Evolutionary conservation across 768 basidiomycete genomes (phyloP).

Genomic region (Leucocoprinus sp.): DNA sequence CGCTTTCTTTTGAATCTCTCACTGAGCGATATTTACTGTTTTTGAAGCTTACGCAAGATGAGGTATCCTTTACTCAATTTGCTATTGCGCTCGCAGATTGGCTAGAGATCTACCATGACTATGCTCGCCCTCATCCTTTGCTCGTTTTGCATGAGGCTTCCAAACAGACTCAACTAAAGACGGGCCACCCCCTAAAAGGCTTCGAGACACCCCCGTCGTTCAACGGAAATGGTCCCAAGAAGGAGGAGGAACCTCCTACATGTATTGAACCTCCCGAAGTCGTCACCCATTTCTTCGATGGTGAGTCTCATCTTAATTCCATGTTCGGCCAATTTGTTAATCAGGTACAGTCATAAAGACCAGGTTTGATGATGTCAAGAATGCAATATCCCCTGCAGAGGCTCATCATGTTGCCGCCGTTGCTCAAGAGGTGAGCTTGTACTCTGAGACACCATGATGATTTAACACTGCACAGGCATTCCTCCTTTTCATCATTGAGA

Average conservation of each 20-base stretch:
- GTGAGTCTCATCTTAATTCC: conserved; percentile 23
- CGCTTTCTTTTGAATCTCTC: conserved; percentile 5
- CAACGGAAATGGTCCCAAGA: conserved; percentile 47
- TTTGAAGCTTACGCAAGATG: conserved; percentile 57
- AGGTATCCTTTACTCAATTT: conserved; percentile 50
- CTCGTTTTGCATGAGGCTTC: conserved; percentile 69
- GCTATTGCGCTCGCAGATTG: conserved; percentile 58
- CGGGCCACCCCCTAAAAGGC: conserved; percentile 59
- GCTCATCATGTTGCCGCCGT: conserved; percentile 67
- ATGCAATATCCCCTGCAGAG: conserved; percentile 39
- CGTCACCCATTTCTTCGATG: conserved; percentile 53
- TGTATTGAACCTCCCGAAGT: conserved; percentile 52
- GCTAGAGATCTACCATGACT: conserved; percentile 71
- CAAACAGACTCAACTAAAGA: conserved; percentile 63
- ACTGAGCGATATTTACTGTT: conserved; percentile 7
- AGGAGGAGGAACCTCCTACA: conserved; percentile 65
- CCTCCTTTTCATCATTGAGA: conserved; percentile 61
- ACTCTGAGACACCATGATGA: background rate
- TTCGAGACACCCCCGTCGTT: conserved; percentile 41
- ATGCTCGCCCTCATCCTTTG: conserved; percentile 61
- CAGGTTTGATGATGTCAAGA: conserved; percentile 39
- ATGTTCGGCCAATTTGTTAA: background rate
- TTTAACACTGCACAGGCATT: conserved; percentile 45
- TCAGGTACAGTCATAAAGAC: conserved; percentile 39
- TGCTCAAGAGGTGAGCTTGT: conserved; percentile 55